These are phyloP conservation scores for Cercospora janseana DNA, from an alignment of 2,329 filamentous ascomycete genomes.

Conservation along the genomic window DNA sequence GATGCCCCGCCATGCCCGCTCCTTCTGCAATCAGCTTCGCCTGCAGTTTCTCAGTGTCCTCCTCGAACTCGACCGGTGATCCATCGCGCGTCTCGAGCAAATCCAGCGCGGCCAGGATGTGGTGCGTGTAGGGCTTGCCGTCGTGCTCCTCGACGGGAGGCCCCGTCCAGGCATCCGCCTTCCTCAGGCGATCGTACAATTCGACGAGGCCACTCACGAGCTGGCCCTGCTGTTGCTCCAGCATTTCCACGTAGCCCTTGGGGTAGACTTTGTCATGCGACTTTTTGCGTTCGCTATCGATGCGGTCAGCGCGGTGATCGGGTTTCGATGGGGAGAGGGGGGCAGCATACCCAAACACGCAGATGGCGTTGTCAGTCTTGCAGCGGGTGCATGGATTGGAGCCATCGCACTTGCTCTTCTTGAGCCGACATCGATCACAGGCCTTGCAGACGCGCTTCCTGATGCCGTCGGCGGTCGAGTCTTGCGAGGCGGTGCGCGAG, in stretches of 20 bases:
- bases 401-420: slow-evolving; percentile 68
- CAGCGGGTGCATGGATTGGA: slow-evolving; percentile 61
- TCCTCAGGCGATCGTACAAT: slow-evolving; percentile 55
- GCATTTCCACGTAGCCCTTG: slow-evolving; percentile 67
- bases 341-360: slow-evolving; percentile 54
- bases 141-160: slow-evolving; percentile 52
- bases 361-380: slow-evolving; percentile 63
- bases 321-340: not conserved
- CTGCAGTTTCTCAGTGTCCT: slow-evolving; percentile 57
- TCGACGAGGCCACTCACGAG: slow-evolving; percentile 61
- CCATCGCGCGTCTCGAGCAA: slow-evolving; percentile 55
- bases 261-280: slow-evolving; percentile 66
- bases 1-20: slow-evolving; percentile 44
- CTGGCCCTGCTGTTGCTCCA: slow-evolving; percentile 64
- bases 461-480: slow-evolving; percentile 32
- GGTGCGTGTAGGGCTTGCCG: slow-evolving; percentile 61
- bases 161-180: slow-evolving; percentile 57
- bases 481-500: slow-evolving; percentile 29
- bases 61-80: slow-evolving; percentile 56
- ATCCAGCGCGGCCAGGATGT: slow-evolving; percentile 60
- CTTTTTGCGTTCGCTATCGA: slow-evolving; percentile 57
- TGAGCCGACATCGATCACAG: slow-evolving; percentile 63
- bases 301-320: not conserved
- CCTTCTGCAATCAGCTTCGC: slow-evolving; percentile 54
- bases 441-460: slow-evolving; percentile 65